These are phyloP conservation scores for Funneliformis geosporum DNA, from an alignment of 192 early-diverging fungal genomes.

Conservation along the genomic window DNA sequence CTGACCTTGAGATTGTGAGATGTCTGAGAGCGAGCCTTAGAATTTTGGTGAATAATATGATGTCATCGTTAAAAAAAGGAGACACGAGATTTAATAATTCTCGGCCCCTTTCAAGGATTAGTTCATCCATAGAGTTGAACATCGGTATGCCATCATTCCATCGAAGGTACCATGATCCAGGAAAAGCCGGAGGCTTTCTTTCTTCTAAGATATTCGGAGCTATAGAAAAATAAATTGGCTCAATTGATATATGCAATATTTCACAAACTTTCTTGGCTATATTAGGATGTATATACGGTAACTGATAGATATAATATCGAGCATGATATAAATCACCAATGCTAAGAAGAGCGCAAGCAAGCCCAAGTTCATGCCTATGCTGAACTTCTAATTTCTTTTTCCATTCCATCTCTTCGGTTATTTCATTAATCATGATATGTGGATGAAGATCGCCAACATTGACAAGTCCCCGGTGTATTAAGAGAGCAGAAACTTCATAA, in stretches of 20 bases:
- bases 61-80: neutral
- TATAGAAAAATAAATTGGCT: conserved; percentile 54
- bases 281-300: conserved; percentile 58
- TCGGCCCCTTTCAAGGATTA: neutral
- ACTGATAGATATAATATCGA: conserved; percentile 51
- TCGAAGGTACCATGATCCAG: conserved; percentile 13
- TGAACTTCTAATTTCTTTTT: neutral
- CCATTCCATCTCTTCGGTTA: conserved; percentile 39
- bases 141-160: conserved; percentile 22
- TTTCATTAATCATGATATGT: conserved; percentile 19
- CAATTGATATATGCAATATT: conserved; percentile 56
- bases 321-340: conserved; percentile 64
- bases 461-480: neutral
- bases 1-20: neutral
- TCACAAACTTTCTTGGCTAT: conserved; percentile 64
- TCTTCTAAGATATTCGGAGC: conserved; percentile 38
- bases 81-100: conserved; percentile 1
- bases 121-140: conserved; percentile 18
- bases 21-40: conserved; percentile 2
- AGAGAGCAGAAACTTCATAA: neutral
- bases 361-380: conserved; percentile 58
- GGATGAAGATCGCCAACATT: neutral
- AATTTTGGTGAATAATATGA: conserved; percentile 14
- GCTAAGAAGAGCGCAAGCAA: conserved; percentile 60
- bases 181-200: conserved; percentile 12